Percentiles rank a stretch among this genome's conserved stretches.
Evolutionary conservation across 805 yeast species (phyloP).

Genomic region (Candida adriatica): DNA sequence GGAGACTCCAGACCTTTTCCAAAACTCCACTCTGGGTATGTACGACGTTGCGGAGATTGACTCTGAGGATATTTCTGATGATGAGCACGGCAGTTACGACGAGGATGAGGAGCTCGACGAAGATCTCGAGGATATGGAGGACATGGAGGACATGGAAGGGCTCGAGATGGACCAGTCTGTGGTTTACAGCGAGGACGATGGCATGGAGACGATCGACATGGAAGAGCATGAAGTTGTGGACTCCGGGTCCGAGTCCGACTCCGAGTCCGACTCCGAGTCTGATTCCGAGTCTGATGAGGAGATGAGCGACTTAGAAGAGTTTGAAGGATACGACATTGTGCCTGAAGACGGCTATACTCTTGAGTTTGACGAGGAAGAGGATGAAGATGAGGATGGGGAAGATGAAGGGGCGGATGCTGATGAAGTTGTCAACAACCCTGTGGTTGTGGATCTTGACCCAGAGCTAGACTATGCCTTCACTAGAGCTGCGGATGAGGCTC

Average conservation of each 20-base stretch:
- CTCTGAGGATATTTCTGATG: constrained; percentile 54
- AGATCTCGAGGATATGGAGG: constrained; percentile 21
- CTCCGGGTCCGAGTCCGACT: constrained; percentile 24
- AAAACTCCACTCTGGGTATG: constrained; percentile 91
- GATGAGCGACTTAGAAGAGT: constrained; percentile 6
- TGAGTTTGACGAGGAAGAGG: constrained; percentile 16
- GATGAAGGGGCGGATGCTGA: constrained; percentile 12
- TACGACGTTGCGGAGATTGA: constrained; percentile 75
- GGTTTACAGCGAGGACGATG: constrained; percentile 30
- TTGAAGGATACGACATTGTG: constrained; percentile 11
- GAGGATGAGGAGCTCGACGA: constrained; percentile 33
- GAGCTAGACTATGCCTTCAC: constrained; percentile 4
- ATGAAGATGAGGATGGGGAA: constrained; percentile 4
- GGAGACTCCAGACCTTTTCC: constrained; percentile 76
- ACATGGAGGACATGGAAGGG: constrained; percentile 21
- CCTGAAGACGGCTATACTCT: constrained; percentile 24
- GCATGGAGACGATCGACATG: constrained; percentile 12
- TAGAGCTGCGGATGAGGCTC: constrained; percentile 1
- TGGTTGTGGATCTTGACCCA: constrained; percentile 4
- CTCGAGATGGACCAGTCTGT: too few relatives aligned
- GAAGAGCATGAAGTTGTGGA: constrained; percentile 4
- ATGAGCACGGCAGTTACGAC: constrained; percentile 40
- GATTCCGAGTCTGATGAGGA: constrained; percentile 18
- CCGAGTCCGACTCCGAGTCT: constrained; percentile 2
- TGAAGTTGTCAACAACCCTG: constrained; percentile 23